A percentile compares a stretch with the other conserved stretches of the same genome.
Conservation (phyloP, 2,329 filamentous ascomycete genomes). For the Thermomyces lanuginosus region DNA sequence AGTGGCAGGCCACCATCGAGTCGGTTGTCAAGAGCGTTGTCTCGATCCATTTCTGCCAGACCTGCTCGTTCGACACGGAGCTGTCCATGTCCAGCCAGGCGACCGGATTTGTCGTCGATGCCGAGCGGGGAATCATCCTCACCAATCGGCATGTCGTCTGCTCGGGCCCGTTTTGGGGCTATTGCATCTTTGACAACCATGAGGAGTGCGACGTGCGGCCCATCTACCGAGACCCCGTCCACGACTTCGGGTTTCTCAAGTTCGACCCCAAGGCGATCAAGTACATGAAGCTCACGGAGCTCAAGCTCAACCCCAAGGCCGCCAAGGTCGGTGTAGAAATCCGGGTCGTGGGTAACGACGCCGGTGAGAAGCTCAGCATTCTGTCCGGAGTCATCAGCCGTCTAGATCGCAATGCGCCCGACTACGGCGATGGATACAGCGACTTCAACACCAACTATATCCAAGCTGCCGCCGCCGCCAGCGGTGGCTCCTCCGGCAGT, state of each 20-base stretch:
- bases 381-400: conserved; percentile 93
- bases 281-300: conserved; percentile 77
- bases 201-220: conserved; percentile 90
- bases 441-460: conserved; percentile 97
- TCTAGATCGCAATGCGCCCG: conserved; percentile 87
- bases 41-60: conserved; percentile 98
- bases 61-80: conserved; percentile 96
- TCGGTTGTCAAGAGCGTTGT: conserved; percentile 88
- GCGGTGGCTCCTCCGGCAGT: conserved; percentile 93
- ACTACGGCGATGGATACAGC: conserved; percentile 94
- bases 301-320: conserved; percentile 68
- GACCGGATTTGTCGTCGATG: conserved; percentile 94
- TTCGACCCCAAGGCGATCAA: conserved; percentile 94
- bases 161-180: conserved; percentile 91
- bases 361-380: conserved; percentile 95
- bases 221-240: conserved; percentile 93
- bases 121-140: conserved; percentile 74
- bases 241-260: conserved; percentile 93
- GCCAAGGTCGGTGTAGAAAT: conserved; percentile 85
- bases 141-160: conserved; percentile 90
- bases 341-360: conserved; percentile 93
- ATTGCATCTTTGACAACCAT: conserved; percentile 97
- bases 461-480: conserved; percentile 90
- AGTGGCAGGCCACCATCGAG: conserved; percentile 94
- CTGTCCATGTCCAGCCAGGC: conserved; percentile 84